Conservation (phyloP, 2,329 filamentous ascomycete species). For the Dothiorella sarmentorum region DNA sequence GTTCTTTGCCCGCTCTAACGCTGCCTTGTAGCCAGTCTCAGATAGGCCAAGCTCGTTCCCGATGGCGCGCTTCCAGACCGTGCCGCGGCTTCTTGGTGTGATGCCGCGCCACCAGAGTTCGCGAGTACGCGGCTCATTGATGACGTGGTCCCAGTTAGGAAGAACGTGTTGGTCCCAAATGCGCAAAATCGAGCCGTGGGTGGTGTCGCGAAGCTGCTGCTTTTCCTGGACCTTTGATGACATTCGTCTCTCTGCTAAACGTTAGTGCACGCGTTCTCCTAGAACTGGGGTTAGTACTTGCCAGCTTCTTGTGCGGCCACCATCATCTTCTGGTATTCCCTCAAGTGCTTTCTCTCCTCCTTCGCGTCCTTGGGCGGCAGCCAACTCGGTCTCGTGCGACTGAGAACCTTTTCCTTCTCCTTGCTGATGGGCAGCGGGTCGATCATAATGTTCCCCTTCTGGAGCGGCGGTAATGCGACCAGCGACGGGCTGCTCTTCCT, state of each 20-base stretch:
- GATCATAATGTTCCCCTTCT: conserved; percentile 75
- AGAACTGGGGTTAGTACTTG: conserved; percentile 30
- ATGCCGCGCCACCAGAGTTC: conserved; percentile 83
- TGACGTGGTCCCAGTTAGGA: conserved; percentile 70
- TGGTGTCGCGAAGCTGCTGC: conserved; percentile 50
- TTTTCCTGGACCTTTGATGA: conserved; percentile 50
- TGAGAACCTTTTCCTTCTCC: conserved; percentile 81
- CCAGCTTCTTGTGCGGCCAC: conserved; percentile 56
- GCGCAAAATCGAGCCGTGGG: conserved; percentile 48
- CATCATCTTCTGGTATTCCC: conserved; percentile 83
- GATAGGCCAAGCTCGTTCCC: conserved; percentile 70
- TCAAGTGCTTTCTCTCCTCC: conserved; percentile 86
- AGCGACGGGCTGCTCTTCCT: conserved; percentile 51
- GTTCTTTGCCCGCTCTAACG: conserved; percentile 63
- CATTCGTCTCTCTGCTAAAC: conserved; percentile 47
- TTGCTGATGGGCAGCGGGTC: conserved; percentile 80
- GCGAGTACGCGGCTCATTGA: conserved; percentile 64
- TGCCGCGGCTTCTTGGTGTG: conserved; percentile 64
- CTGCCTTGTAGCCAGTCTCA: conserved; percentile 65
- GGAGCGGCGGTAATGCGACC: conserved; percentile 60
- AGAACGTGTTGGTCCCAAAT: conserved; percentile 77
- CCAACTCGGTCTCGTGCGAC: conserved; percentile 75
- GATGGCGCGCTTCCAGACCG: conserved; percentile 67
- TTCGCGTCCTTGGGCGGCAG: conserved; percentile 82
- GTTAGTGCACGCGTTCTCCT: neutral